A percentile compares a stretch with the other conserved stretches of the same genome.
Conservation (phyloP, 768 basidiomycete species). For the Gymnopilus junonius region DNA sequence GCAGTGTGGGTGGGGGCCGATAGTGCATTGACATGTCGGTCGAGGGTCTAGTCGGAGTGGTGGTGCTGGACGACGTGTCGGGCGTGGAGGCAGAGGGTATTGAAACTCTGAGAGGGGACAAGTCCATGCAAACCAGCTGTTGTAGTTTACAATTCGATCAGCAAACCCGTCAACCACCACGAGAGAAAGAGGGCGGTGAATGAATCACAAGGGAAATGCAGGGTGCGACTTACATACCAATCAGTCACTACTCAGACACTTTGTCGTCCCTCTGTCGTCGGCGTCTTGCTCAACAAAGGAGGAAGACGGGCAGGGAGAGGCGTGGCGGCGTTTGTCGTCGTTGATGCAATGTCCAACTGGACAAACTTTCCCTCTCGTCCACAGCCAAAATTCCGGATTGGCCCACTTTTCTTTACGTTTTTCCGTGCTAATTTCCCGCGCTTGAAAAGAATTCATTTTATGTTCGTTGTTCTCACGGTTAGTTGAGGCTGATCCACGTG, state of each 20-base stretch:
- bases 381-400: not conserved
- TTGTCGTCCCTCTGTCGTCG: not conserved
- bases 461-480: not conserved
- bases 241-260: not conserved
- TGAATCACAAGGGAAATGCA: not conserved
- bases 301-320: not conserved
- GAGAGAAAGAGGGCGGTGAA: not conserved
- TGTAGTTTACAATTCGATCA: not conserved
- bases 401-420: conserved; percentile 3
- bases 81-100: not conserved
- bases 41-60: not conserved
- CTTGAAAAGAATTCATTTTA: not conserved
- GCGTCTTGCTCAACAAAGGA: not conserved
- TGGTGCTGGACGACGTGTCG: not conserved
- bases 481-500: not conserved
- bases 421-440: not conserved
- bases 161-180: not conserved
- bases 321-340: not conserved
- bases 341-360: not conserved
- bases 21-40: conserved; percentile 51
- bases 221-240: not conserved
- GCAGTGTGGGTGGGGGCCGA: conserved; percentile 58
- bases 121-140: not conserved
- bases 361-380: not conserved
- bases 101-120: not conserved